These are phyloP conservation scores for Fusarium foetens DNA, from an alignment of 2,329 filamentous ascomycete species.

Conservation along the genomic window DNA sequence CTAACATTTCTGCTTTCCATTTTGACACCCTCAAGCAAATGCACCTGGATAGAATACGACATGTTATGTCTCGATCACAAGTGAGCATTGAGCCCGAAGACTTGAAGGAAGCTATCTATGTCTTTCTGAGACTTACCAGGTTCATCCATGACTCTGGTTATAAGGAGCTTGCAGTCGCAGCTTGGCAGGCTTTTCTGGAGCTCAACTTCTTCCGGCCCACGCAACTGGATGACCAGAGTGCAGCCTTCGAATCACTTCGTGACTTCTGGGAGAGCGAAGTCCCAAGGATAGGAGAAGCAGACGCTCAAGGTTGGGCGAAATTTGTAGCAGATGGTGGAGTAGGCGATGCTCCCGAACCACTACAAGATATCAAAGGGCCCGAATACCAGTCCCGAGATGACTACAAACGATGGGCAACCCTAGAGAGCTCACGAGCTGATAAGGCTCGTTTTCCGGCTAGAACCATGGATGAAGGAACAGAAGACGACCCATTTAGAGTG, in stretches of 20 bases:
- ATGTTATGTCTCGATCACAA: conserved; percentile 16
- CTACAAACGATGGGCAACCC: conserved; percentile 62
- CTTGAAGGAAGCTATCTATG: conserved; percentile 63
- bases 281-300: conserved; percentile 78
- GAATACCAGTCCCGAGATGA: conserved; percentile 52
- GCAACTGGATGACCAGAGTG: conserved; percentile 39
- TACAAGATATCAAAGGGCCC: conserved; percentile 14
- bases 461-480: conserved; percentile 76
- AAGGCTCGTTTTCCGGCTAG: conserved; percentile 72
- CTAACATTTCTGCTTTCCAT: conserved; percentile 71
- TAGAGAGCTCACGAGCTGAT: conserved; percentile 63
- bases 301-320: conserved; percentile 76
- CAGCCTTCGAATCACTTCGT: conserved; percentile 61
- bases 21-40: conserved; percentile 72
- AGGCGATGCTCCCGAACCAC: conserved; percentile 55
- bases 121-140: conserved; percentile 78
- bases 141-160: conserved; percentile 83
- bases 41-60: conserved; percentile 63
- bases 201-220: conserved; percentile 71
- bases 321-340: conserved; percentile 54
- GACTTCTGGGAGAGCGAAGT: conserved; percentile 91
- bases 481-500: conserved; percentile 85
- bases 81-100: neutral
- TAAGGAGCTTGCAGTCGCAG: conserved; percentile 76
- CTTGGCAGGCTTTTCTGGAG: conserved; percentile 87